A percentile compares a stretch with the other conserved stretches of the same genome.
These are phyloP conservation scores for Hsuehochloa calcarea DNA, from an alignment of 176 grass and related monocot genomes.

Conservation along the genomic window DNA sequence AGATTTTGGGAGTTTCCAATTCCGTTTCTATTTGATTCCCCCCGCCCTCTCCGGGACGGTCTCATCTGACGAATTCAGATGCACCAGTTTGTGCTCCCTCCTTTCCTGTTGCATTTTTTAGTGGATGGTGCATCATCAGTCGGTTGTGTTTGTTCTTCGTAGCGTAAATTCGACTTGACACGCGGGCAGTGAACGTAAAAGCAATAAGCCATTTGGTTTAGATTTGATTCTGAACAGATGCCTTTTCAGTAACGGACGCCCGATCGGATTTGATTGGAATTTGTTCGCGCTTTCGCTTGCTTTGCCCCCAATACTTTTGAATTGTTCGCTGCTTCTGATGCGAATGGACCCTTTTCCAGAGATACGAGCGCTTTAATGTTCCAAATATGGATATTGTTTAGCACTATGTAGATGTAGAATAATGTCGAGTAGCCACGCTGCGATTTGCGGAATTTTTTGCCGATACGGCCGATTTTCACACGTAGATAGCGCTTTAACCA, in stretches of 20 bases:
- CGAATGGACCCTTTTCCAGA: not conserved
- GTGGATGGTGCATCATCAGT: not conserved
- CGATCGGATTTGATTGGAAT: slow-evolving; percentile 12
- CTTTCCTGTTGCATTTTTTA: not conserved
- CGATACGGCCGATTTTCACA: no score
- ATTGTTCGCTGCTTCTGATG: slow-evolving; percentile 7
- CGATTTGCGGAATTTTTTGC: no score
- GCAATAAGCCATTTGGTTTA: not conserved
- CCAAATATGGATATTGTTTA: not conserved
- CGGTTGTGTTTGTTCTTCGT: not conserved
- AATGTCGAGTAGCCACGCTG: slow-evolving; percentile 21
- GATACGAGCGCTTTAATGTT: not conserved
- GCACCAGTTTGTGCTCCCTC: not conserved
- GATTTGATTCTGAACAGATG: not conserved
- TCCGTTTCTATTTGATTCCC: no score
- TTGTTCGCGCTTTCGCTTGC: not conserved
- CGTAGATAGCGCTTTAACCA: no score
- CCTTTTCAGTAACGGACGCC: not conserved
- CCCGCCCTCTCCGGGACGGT: no score
- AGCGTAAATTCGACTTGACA: slow-evolving; percentile 5
- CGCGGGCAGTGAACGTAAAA: not conserved
- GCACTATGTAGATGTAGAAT: slow-evolving; percentile 6
- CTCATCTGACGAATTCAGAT: not conserved
- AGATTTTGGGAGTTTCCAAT: not conserved
- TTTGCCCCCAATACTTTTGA: not conserved